Percentiles rank a stretch among this genome's conserved stretches.
phyloP scores from a whole-genome alignment of 768 basidiomycete genomes.

The Lactarius akahatsu region DNA sequence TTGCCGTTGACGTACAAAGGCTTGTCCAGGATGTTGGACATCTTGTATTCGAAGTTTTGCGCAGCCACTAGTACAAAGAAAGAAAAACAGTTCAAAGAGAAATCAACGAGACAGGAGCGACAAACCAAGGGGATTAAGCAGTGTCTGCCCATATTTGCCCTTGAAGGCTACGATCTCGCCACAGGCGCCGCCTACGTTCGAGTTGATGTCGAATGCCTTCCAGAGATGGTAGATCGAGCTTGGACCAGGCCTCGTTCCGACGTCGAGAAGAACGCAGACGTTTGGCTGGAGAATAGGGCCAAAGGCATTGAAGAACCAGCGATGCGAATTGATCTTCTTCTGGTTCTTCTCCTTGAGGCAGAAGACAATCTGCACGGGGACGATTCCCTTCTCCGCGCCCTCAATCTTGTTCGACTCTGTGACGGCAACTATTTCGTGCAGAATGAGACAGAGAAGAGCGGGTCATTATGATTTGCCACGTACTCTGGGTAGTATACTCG shows the following conservation, averaged over 20 bases:
- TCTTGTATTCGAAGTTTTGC: constrained; percentile 95
- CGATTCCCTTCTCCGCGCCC: constrained; percentile 72
- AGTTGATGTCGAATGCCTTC: constrained; percentile 94
- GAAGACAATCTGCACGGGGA: constrained; percentile 92
- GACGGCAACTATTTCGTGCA: constrained; percentile 61
- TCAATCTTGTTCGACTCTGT: constrained; percentile 79
- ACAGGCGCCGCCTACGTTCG: constrained; percentile 88
- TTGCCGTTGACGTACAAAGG: constrained; percentile 50
- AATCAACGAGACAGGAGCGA: neutral
- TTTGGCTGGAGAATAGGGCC: constrained; percentile 82
- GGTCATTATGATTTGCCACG: constrained; percentile 31
- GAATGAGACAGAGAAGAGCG: neutral
- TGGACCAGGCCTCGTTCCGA: constrained; percentile 82
- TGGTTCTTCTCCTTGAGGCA: constrained; percentile 92
- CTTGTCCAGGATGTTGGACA: constrained; percentile 91
- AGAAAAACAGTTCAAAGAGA: neutral
- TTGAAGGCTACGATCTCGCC: constrained; percentile 95
- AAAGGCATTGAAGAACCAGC: constrained; percentile 95
- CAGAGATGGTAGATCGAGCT: constrained; percentile 90
- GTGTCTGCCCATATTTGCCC: constrained; percentile 74
- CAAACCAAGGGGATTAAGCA: constrained; percentile 71
- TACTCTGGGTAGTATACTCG: constrained; percentile 92
- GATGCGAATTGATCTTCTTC: constrained; percentile 94
- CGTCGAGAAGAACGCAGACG: constrained; percentile 90
- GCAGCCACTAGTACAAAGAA: constrained; percentile 58